Conservation (phyloP, 805 yeast species). For the Candida saitoana region DNA sequence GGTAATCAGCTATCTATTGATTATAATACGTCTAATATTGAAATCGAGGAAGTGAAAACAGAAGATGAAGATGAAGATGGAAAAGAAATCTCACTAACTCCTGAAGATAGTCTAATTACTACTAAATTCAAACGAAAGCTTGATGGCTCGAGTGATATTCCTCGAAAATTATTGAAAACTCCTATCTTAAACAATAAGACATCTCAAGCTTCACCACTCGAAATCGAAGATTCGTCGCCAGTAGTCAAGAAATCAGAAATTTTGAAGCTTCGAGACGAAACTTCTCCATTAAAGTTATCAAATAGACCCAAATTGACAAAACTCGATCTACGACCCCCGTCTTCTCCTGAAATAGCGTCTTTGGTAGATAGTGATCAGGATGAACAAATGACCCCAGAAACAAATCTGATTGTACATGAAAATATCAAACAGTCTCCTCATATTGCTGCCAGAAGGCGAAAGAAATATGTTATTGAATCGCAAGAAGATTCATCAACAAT, state of each 20-base stretch:
- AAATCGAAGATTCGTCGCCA: slow-evolving; percentile 22
- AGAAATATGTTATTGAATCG: slow-evolving; percentile 12
- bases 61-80: slow-evolving; percentile 6
- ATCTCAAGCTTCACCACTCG: slow-evolving; percentile 12
- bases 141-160: background rate
- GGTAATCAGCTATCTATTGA: background rate
- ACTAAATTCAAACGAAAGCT: slow-evolving; percentile 1
- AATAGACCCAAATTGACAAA: background rate
- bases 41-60: slow-evolving; percentile 4
- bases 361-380: background rate
- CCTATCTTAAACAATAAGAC: background rate
- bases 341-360: slow-evolving; percentile 1
- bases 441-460: slow-evolving; percentile 8
- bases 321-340: slow-evolving; percentile 1
- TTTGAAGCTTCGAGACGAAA: slow-evolving; percentile 4
- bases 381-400: slow-evolving; percentile 12
- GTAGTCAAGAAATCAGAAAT: slow-evolving; percentile 13
- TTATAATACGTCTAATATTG: slow-evolving; percentile 1
- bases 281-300: slow-evolving; percentile 4
- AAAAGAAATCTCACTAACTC: slow-evolving; percentile 5
- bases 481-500: slow-evolving; percentile 7
- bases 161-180: background rate
- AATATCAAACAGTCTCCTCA: slow-evolving; percentile 9
- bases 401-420: slow-evolving; percentile 16
- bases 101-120: slow-evolving; percentile 3